These are phyloP conservation scores for Microsporum canis DNA, from an alignment of 2,329 filamentous ascomycete genomes.

Conservation along the genomic window DNA sequence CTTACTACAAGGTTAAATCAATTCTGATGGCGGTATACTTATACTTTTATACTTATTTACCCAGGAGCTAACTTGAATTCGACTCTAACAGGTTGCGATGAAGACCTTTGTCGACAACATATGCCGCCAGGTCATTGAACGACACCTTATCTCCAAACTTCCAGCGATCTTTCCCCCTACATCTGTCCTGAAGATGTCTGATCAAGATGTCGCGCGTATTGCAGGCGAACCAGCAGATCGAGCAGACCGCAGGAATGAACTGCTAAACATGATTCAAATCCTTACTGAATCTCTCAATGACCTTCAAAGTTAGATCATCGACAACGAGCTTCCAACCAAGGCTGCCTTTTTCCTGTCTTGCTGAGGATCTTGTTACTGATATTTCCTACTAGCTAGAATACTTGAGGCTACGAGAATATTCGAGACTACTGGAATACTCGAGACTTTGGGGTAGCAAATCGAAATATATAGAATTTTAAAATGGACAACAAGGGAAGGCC, in stretches of 20 bases:
- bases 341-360: too few species aligned
- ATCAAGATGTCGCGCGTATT: slow-evolving; percentile 2
- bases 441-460: too few species aligned
- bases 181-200: background rate
- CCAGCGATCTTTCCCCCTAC: background rate
- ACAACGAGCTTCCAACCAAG: background rate
- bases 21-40: background rate
- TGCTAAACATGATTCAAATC: background rate
- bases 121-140: background rate
- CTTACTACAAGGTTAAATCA: slow-evolving; percentile 20
- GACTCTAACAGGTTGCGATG: background rate
- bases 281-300: background rate
- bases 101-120: background rate
- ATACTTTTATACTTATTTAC: background rate
- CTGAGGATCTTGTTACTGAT: too few species aligned
- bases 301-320: background rate
- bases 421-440: too few species aligned
- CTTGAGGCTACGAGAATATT: too few species aligned
- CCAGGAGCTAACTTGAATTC: background rate
- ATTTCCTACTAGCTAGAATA: too few species aligned
- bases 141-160: background rate
- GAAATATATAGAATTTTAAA: too few species aligned
- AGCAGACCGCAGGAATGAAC: background rate
- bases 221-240: background rate
- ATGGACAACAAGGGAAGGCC: too few species aligned